A percentile compares a stretch with the other conserved stretches of the same genome.
These are phyloP conservation scores for Zoysia pacifica DNA, from an alignment of 176 grass and related monocot species.

Conservation along the genomic window DNA sequence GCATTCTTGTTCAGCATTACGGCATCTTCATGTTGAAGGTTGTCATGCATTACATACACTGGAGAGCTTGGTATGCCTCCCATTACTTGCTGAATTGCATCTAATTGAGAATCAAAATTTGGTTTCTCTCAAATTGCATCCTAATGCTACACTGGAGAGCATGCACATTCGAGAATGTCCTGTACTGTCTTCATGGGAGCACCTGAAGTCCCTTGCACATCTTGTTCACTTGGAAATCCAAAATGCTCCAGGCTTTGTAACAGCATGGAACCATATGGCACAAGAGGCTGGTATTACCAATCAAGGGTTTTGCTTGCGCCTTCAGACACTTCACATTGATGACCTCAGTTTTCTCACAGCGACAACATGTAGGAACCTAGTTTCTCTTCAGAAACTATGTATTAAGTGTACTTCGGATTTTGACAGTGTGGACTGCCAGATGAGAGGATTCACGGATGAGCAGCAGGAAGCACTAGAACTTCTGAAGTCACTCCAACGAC, in stretches of 20 bases:
- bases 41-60: background rate
- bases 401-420: background rate
- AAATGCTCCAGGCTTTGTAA: slow-evolving; percentile 17
- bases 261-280: background rate
- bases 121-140: slow-evolving; percentile 17
- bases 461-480: slow-evolving; percentile 8
- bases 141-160: background rate
- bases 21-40: slow-evolving; percentile 9
- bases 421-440: background rate
- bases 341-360: slow-evolving; percentile 9
- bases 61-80: slow-evolving; percentile 4
- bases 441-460: background rate
- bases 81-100: slow-evolving; percentile 18
- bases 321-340: slow-evolving; percentile 23
- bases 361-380: background rate
- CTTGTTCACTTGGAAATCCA: background rate
- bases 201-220: slow-evolving; percentile 14
- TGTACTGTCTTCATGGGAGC: slow-evolving; percentile 16
- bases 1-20: background rate
- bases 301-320: background rate
- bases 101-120: slow-evolving; percentile 14
- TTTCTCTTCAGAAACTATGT: background rate
- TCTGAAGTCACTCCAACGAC: background rate
- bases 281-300: background rate
- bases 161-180: slow-evolving; percentile 19